Conservation (phyloP, 1,284 basidiomycete genomes). For the Mycena sp. region DNA sequence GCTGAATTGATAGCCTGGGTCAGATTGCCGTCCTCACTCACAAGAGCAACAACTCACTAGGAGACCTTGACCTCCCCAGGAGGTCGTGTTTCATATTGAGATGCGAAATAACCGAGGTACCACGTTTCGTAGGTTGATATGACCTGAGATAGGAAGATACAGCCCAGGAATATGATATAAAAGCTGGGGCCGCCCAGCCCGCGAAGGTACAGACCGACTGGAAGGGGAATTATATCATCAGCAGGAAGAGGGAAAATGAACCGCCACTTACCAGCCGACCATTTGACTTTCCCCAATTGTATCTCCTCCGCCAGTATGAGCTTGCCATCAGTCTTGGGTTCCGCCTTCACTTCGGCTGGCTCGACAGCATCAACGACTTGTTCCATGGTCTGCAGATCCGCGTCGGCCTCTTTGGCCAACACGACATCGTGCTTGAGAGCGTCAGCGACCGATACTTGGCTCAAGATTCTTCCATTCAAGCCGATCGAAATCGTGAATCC, state of each 20-base stretch:
- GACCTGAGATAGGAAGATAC: constrained; percentile 40
- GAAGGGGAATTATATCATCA: background rate
- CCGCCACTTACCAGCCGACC: constrained; percentile 28
- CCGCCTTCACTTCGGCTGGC: background rate
- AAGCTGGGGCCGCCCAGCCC: too few relatives aligned
- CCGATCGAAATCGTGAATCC: too few relatives aligned
- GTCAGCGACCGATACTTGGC: constrained; percentile 57
- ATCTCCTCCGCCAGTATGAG: constrained; percentile 75
- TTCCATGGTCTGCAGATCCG: constrained; percentile 37
- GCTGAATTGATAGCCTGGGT: constrained; percentile 34
- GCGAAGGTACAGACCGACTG: constrained; percentile 7
- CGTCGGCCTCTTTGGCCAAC: constrained; percentile 50
- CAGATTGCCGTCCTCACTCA: background rate
- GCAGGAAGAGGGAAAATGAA: background rate
- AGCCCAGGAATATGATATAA: too few relatives aligned
- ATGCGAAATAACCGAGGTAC: constrained; percentile 59
- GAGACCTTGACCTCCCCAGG: constrained; percentile 46
- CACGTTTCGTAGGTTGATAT: constrained; percentile 48
- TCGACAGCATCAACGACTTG: constrained; percentile 13
- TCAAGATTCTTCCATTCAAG: constrained; percentile 54
- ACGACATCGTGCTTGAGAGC: constrained; percentile 52
- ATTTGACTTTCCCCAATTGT: constrained; percentile 66
- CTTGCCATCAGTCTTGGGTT: constrained; percentile 52
- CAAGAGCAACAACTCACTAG: constrained; percentile 44
- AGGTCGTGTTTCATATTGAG: constrained; percentile 55